Evolutionary conservation across 2,329 filamentous ascomycete genomes (phyloP), one percentile per base, ranked within the genome.

Genomic region (Microsporum audouinii): DNA sequence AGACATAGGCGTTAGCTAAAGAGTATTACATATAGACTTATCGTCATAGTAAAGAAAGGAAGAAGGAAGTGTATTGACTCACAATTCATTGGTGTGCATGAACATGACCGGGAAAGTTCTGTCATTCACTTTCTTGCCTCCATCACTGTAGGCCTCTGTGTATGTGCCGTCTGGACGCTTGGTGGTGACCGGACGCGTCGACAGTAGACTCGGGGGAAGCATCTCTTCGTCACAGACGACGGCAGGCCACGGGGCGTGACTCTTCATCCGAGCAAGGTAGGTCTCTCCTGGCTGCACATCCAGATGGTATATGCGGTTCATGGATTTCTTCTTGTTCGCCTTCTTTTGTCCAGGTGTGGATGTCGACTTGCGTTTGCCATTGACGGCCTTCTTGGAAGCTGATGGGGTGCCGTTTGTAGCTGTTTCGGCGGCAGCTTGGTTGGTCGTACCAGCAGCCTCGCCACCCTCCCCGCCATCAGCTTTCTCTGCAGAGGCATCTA

Each of bases 31-130:
- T 41, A 58, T 58, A 39, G 14, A 8, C 41, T 4, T 47, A 23
- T 14, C 27, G 6, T 29, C 12, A 38, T 29, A 41, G 38, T 12
- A 7, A 56, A 36, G 61, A 64, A 61, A 51, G 45, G 27, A 7
- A 12, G 45, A 34, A 2, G 63, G 57, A 47, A 34, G 58, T 31
- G 34, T 55, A 2, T 43, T 51, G 23, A 84, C 92, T 84, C 78
- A 99, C 94, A 99, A 97, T 80, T 97, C 92, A 70, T 97, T 96
- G 41, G 91, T 96, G 65, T 84, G 81, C 58, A 97, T 78, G 73
- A 96, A 97, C 92, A 97, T 96, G 70, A 97, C 86, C 3, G 92
- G 89, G 72, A 91, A 97, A 34, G 88, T 91, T 65, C 92, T 84
- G 74, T 96, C 91, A 64, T 86, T 84, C 47, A 83, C 85, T 66